Base-by-base conservation (phyloP, 768 basidiomycete genomes). In the Termitomyces sp. region DNA sequence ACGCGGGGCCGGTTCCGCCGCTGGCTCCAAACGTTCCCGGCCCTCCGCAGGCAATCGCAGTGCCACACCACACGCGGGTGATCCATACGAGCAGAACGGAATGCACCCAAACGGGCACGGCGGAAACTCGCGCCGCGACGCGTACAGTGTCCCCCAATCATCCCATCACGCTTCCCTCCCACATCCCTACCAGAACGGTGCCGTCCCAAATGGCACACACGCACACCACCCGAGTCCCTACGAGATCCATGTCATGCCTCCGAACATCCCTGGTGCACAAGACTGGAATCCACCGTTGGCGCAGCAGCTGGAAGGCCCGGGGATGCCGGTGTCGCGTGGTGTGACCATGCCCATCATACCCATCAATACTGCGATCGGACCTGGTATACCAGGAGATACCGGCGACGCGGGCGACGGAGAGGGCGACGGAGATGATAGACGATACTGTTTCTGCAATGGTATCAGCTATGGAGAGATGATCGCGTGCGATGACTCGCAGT, bases 381-480 rank as follows among this genome's bases (percentile, higher is more conserved):
- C 78, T 4, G 73, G 76, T 31, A 64, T 64, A 25, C 70, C 73
- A 55, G 68, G 66, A 67, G 65, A 71, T 17, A 17, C 38, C 36
- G 62, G 56, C 10, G 82, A 77, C 11, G 80, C 74, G 2, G 84
- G 80, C 43, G 85, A 80, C 15, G 81, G 75, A 0, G 83, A 80
- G 38, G 89, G 76, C 5, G 85, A 83, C 49, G 82, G 75, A 11
- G 91, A 87, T 46, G 90, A 82, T 56, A 84, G 80, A 67, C 81
- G 82, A 14, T 96, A 98, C 70, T 98, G 95, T 74, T 82, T 87
- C 78, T 98, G 95, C 73, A 81, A 91, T 65, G 79, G 89, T 17
- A 81, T 86, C 62, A 94, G 92, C 69, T 95, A 89, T 67, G 95
- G 95, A 42, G 90, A 95, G 76, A 96, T 97, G 94, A 92, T 97